Evolutionary conservation across 2,329 filamentous ascomycete genomes (phyloP).

Genomic region (Cladophialophora immunda): DNA sequence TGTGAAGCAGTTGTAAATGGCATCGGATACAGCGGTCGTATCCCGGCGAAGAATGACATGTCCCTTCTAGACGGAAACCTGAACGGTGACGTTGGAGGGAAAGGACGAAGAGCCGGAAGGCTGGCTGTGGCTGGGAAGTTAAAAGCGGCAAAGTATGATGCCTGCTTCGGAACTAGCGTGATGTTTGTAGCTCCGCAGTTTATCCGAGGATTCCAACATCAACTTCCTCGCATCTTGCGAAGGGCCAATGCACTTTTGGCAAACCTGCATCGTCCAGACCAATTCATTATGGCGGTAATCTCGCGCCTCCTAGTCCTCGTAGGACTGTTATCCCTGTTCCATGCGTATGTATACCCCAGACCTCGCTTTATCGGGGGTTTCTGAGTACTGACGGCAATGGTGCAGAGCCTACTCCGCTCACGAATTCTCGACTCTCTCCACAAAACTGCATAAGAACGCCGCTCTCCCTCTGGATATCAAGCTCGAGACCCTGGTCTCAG

Average conservation of each 20-base stretch:
- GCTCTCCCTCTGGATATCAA: conserved; percentile 83
- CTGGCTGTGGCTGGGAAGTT: not conserved
- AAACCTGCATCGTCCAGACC: not conserved
- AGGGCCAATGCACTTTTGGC: not conserved
- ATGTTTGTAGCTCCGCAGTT: not conserved
- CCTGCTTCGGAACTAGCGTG: not conserved
- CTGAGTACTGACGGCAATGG: conserved; percentile 8
- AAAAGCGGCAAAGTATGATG: not conserved
- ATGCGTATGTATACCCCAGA: conserved; percentile 72
- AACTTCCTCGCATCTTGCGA: not conserved
- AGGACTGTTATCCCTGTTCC: conserved; percentile 80
- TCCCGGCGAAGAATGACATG: not conserved
- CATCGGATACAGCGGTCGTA: not conserved
- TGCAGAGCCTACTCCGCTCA: conserved; percentile 92
- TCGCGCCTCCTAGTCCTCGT: conserved; percentile 75
- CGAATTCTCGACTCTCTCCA: conserved; percentile 78
- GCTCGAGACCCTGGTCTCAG: conserved; percentile 82
- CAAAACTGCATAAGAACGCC: conserved; percentile 42
- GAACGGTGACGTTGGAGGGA: not conserved
- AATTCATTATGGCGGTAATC: conserved; percentile 70
- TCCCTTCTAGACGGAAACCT: not conserved
- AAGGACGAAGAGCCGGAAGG: not conserved
- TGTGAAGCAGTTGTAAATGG: not conserved
- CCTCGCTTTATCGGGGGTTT: not conserved
- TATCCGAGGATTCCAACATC: not conserved